Evolutionary conservation across 176 grass and related monocot species (phyloP).

Genomic region (Zoysia pacifica): DNA sequence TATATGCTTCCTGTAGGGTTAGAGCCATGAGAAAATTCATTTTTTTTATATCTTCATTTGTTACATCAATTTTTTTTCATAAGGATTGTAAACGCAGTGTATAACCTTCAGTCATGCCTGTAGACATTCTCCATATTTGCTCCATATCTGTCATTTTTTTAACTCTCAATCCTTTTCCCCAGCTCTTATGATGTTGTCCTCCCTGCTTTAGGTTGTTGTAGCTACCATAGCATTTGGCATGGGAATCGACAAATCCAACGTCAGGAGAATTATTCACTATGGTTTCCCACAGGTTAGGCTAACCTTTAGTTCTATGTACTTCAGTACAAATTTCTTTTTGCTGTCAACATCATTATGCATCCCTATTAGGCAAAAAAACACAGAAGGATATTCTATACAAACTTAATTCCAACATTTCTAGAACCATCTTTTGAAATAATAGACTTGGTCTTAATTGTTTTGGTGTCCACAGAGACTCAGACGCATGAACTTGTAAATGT

Average conservation of each 20-base stretch:
- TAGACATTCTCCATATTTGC: not conserved
- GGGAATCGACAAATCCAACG: conserved; percentile 97
- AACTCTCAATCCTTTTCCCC: conserved; percentile 8
- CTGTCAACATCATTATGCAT: not conserved
- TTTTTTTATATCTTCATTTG: conserved; percentile 24
- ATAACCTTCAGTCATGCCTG: not conserved
- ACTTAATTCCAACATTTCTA: conserved; percentile 34
- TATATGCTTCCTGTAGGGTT: conserved; percentile 6
- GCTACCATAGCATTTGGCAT: conserved; percentile 99
- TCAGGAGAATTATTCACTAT: conserved; percentile 95
- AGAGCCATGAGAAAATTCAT: not conserved
- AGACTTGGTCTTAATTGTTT: not conserved
- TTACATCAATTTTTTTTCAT: not conserved
- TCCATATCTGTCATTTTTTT: conserved; percentile 23
- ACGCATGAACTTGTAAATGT: conserved; percentile 25
- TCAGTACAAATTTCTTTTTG: not conserved
- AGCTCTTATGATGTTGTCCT: conserved; percentile 21
- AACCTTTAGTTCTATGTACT: conserved; percentile 26
- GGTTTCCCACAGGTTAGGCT: conserved; percentile 82
- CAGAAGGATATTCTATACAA: conserved; percentile 4
- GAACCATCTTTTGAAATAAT: conserved; percentile 1
- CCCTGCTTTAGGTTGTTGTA: conserved; percentile 77
- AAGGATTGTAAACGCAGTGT: not conserved
- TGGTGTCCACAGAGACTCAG: not conserved
- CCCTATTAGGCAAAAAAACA: not conserved